Percentiles rank a stretch among this genome's conserved stretches.
phyloP scores from a whole-genome alignment of 768 basidiomycete species.

The Suillus luteus region DNA sequence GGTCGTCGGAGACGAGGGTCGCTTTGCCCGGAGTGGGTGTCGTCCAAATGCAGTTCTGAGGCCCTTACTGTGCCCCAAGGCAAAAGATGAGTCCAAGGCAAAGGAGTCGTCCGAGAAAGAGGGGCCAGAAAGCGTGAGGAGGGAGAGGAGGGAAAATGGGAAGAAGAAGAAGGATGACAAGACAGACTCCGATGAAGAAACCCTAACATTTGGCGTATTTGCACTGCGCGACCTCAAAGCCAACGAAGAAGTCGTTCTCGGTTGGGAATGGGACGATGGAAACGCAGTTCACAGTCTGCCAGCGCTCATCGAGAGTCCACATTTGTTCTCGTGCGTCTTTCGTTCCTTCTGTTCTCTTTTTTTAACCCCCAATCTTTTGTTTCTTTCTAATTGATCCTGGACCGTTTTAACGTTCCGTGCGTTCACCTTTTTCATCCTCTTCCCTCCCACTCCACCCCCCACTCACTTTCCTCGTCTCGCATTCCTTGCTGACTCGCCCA shows the following conservation, averaged over 20 bases:
- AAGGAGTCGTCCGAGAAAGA: slow-evolving; percentile 10
- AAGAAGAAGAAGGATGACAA: slow-evolving; percentile 20
- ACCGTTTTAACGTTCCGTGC: slow-evolving; percentile 3
- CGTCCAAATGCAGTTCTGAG: slow-evolving; percentile 49
- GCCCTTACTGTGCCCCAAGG: slow-evolving; percentile 41
- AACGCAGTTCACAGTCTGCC: slow-evolving; percentile 80
- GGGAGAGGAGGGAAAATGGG: slow-evolving; percentile 10
- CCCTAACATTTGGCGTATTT: slow-evolving; percentile 77
- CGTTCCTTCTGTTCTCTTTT: slow-evolving; percentile 15
- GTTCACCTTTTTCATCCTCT: neutral
- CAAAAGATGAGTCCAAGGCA: slow-evolving; percentile 15
- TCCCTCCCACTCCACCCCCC: neutral
- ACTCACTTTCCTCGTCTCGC: neutral
- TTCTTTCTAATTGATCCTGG: slow-evolving; percentile 1
- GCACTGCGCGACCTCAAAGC: slow-evolving; percentile 72
- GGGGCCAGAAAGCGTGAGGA: slow-evolving; percentile 17
- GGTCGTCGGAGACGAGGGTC: slow-evolving; percentile 63
- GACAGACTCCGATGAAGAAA: slow-evolving; percentile 28
- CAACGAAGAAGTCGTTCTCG: slow-evolving; percentile 84
- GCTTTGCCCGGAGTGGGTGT: slow-evolving; percentile 60
- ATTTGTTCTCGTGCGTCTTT: slow-evolving; percentile 56
- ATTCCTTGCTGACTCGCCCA: neutral
- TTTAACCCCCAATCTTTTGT: slow-evolving; percentile 16
- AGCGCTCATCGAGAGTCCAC: slow-evolving; percentile 60
- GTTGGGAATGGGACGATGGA: slow-evolving; percentile 97